These are phyloP conservation scores for Pleurotus sapidus DNA, from an alignment of 768 basidiomycete genomes.

Conservation along the genomic window DNA sequence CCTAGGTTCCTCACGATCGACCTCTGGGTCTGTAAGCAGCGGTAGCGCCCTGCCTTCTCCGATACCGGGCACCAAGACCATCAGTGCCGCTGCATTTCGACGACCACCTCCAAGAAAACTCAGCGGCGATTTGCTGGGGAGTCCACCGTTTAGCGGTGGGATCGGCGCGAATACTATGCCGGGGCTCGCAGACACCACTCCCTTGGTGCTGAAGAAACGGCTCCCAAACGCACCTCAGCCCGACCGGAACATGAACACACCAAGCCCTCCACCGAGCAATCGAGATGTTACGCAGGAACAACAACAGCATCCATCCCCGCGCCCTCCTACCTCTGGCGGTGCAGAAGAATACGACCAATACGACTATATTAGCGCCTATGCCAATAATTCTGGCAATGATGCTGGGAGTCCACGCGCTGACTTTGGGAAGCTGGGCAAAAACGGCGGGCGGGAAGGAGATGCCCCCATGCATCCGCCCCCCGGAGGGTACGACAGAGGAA, in stretches of 20 bases:
- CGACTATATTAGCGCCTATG: slow-evolving; percentile 61
- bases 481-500: slow-evolving; percentile 39
- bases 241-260: slow-evolving; percentile 10
- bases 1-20: background rate
- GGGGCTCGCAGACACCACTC: slow-evolving; percentile 39
- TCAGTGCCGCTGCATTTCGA: slow-evolving; percentile 75
- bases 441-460: slow-evolving; percentile 15
- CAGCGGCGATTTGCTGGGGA: background rate
- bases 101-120: slow-evolving; percentile 33
- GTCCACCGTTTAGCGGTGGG: background rate
- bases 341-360: slow-evolving; percentile 45
- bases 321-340: slow-evolving; percentile 9
- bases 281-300: slow-evolving; percentile 11
- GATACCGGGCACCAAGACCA: slow-evolving; percentile 48
- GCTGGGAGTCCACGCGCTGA: slow-evolving; percentile 9
- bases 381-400: slow-evolving; percentile 19
- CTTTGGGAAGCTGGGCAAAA: slow-evolving; percentile 1
- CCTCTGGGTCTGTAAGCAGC: slow-evolving; percentile 1
- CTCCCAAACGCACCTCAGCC: slow-evolving; percentile 44
- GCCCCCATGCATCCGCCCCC: slow-evolving; percentile 8
- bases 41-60: slow-evolving; percentile 14
- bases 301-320: slow-evolving; percentile 16
- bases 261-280: slow-evolving; percentile 4
- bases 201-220: slow-evolving; percentile 47
- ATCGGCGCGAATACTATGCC: slow-evolving; percentile 6